Percentiles rank a stretch among this genome's conserved stretches.
phyloP scores from a whole-genome alignment of 768 basidiomycete genomes.

The Tylopilus sp. region DNA sequence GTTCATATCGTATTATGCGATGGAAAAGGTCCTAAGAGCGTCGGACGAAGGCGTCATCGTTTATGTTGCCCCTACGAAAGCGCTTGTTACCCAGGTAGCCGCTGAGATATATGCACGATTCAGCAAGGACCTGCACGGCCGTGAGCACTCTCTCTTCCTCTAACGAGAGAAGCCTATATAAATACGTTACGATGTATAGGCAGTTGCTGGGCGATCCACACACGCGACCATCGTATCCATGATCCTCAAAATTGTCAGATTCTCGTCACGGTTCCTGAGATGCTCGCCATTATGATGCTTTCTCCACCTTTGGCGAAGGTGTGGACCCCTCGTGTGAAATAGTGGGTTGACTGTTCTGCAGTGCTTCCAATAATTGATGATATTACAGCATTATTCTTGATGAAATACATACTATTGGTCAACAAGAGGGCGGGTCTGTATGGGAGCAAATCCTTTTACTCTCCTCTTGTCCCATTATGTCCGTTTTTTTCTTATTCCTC shows the following conservation, averaged over 20 bases:
- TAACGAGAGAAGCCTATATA: not conserved
- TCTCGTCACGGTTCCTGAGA: conserved; percentile 69
- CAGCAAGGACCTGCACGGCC: conserved; percentile 47
- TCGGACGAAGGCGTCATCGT: conserved; percentile 68
- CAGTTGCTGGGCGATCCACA: conserved; percentile 63
- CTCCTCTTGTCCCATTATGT: conserved; percentile 73
- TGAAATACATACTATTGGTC: conserved; percentile 62
- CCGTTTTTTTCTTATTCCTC: conserved; percentile 17
- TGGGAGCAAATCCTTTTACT: conserved; percentile 76
- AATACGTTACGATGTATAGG: conserved; percentile 31
- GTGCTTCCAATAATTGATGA: not conserved
- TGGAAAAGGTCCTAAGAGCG: conserved; percentile 61
- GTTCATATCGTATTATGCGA: conserved; percentile 74
- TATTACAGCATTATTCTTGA: conserved; percentile 55
- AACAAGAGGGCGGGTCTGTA: conserved; percentile 63
- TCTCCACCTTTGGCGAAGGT: conserved; percentile 57
- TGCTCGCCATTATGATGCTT: conserved; percentile 64
- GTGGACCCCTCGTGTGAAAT: conserved; percentile 63
- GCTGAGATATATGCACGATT: conserved; percentile 74
- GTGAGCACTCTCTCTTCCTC: conserved; percentile 30
- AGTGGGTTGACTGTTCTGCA: conserved; percentile 33
- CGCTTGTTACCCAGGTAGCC: conserved; percentile 66
- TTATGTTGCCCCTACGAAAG: conserved; percentile 75
- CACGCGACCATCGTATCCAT: conserved; percentile 59
- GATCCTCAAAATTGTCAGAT: conserved; percentile 69